Conservation (phyloP, 768 basidiomycete species). For the Naganishia randhawae region DNA sequence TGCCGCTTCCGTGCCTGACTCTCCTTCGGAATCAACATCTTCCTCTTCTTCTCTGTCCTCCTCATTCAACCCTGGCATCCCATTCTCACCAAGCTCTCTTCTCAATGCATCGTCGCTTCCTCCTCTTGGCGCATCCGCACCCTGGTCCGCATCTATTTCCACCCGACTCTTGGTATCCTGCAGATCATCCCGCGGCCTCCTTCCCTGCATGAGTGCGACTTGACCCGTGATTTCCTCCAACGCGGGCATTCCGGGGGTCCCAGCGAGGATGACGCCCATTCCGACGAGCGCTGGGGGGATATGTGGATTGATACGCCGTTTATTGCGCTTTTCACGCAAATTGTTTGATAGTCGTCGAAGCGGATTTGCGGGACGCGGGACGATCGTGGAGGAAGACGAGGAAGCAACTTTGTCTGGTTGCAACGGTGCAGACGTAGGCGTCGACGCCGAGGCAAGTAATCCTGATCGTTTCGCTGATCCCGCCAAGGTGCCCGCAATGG, state of each 20-base stretch:
- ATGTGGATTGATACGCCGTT: conserved; percentile 60
- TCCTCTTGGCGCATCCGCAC: conserved; percentile 37
- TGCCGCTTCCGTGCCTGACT: not conserved
- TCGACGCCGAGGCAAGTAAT: not conserved
- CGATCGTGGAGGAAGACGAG: too few relatives aligned
- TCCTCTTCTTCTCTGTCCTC: not conserved
- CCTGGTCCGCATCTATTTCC: conserved; percentile 57
- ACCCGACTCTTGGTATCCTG: conserved; percentile 39
- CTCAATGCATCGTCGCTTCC: conserved; percentile 13
- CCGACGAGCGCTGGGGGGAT: conserved; percentile 75
- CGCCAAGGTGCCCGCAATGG: not conserved
- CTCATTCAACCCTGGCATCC: not conserved
- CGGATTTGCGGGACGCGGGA: not conserved
- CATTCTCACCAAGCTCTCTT: not conserved
- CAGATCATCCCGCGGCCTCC: conserved; percentile 50
- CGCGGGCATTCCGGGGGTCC: conserved; percentile 68
- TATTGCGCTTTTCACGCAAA: not conserved
- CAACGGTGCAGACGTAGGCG: not conserved
- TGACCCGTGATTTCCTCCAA: conserved; percentile 71
- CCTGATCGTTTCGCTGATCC: not conserved
- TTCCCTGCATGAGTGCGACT: conserved; percentile 84
- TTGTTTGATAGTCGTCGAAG: conserved; percentile 1
- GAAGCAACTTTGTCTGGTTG: too few relatives aligned
- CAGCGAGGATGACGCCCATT: conserved; percentile 74
- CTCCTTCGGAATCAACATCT: conserved; percentile 8